These are phyloP conservation scores for Lathyrus oleraceus DNA, from an alignment of 306 rosid species.

Conservation along the genomic window DNA sequence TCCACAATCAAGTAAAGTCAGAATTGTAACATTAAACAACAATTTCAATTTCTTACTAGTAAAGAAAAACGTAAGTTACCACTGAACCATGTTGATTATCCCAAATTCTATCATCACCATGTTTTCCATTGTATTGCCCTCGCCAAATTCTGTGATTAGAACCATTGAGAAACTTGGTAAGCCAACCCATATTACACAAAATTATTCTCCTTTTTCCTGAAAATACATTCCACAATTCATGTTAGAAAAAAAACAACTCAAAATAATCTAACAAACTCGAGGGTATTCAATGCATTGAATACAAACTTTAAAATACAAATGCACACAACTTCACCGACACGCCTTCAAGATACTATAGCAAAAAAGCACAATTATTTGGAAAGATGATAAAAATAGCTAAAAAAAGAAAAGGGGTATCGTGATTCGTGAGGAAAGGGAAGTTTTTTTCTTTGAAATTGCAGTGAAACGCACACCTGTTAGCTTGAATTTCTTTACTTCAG, in stretches of 20 bases:
- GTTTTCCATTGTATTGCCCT: slow-evolving; percentile 52
- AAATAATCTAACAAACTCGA: slow-evolving; percentile 13
- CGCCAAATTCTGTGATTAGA: slow-evolving; percentile 48
- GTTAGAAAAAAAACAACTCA: slow-evolving; percentile 4
- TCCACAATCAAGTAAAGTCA: too few relatives aligned
- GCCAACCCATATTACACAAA: slow-evolving; percentile 69
- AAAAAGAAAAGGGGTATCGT: not conserved
- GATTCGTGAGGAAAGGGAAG: not conserved
- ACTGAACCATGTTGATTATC: slow-evolving; percentile 52
- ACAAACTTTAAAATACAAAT: slow-evolving; percentile 26
- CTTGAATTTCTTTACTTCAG: slow-evolving; percentile 18
- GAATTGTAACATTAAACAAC: not conserved
- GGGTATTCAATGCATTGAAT: not conserved
- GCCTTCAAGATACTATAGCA: not conserved
- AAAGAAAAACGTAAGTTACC: slow-evolving; percentile 50
- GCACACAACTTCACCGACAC: not conserved
- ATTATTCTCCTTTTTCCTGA: slow-evolving; percentile 47
- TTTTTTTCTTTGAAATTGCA: slow-evolving; percentile 9
- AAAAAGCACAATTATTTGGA: not conserved
- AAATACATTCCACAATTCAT: slow-evolving; percentile 14
- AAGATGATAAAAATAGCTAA: not conserved
- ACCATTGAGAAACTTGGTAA: slow-evolving; percentile 73
- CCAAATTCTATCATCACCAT: slow-evolving; percentile 58
- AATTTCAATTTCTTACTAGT: slow-evolving; percentile 8
- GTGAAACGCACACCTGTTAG: slow-evolving; percentile 27